Evolutionary conservation across 2,329 filamentous ascomycete genomes (phyloP), one percentile per base, ranked within the genome.

Genomic region (Monosporascus sp.): DNA sequence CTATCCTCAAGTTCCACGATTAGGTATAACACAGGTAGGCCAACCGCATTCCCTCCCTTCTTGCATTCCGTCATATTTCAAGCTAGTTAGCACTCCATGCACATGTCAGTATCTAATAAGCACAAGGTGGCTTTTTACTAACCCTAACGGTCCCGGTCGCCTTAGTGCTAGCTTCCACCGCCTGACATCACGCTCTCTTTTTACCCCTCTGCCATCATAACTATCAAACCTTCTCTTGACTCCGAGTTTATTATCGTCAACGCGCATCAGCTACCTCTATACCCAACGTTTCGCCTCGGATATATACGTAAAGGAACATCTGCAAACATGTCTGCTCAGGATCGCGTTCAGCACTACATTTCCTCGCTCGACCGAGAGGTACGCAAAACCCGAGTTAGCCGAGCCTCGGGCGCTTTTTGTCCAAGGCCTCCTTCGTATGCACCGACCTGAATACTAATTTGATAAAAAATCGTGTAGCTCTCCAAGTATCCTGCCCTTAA

Each of bases 281-380:
- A 38, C 51, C 45, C 48, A 50, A 47, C 46, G 52, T 52, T 55
- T 46, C 50, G 53, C 38, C 31, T 31, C 52, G 49, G 51, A 44
- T 52, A 52, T 49, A 51, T 52, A 19, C 19, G 19, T 44, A 43
- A 31, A 55, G 56, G 55, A 53, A n/a, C 31, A 52, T 52, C 52
- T 59, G 61, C 64, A 73, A 82, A 67, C 64, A 91, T 91, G 87
- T 86, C 86, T 73, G 79, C 81, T 59, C 88, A 91, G 75, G 88
- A 91, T 66, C 86, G 85, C 73, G 83, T 87, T 62, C 87, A 91
- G 73, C 80, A 87, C 67, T 87, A 90, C 68, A 80, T 94, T 69
- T 82, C 83, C 65, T 82, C 87, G 76, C 86, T 95, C 75, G 90
- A 95, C 76, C 87, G 85, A 69, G 88, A 91, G 86, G 89, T 92